A percentile compares a stretch with the other conserved stretches of the same genome.
Conservation (phyloP, 1,284 basidiomycete genomes). For the Abortiporus biennis region DNA sequence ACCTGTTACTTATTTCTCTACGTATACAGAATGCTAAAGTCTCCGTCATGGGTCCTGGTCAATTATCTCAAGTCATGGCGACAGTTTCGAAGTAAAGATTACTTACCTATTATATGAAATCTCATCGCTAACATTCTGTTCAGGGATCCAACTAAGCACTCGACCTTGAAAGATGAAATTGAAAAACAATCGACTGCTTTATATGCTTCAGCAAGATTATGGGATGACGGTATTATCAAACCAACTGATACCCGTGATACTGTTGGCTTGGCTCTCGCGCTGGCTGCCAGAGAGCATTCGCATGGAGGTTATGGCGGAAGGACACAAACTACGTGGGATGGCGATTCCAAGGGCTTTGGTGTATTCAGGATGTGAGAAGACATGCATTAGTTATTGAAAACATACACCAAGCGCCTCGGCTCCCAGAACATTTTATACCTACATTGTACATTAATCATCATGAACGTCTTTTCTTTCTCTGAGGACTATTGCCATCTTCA, state of each 20-base stretch:
- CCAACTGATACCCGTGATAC: conserved; percentile 89
- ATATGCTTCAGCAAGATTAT: conserved; percentile 85
- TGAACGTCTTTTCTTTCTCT: conserved; percentile 19
- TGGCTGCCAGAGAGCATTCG: conserved; percentile 49
- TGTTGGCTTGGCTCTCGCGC: conserved; percentile 77
- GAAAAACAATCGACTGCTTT: conserved; percentile 82
- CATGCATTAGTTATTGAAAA: too few species aligned
- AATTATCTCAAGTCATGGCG: conserved; percentile 90
- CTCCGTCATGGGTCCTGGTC: conserved; percentile 94
- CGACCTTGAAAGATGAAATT: conserved; percentile 72
- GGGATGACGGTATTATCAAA: conserved; percentile 94
- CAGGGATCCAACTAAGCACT: conserved; percentile 74
- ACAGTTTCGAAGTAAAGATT: conserved; percentile 71
- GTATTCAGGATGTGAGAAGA: conserved; percentile 80
- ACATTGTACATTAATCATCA: too few species aligned
- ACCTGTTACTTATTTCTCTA: conserved; percentile 12
- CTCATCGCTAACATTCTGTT: not conserved
- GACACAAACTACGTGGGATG: conserved; percentile 60
- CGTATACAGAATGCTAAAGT: conserved; percentile 77
- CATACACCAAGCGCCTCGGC: too few species aligned
- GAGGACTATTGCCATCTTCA: conserved; percentile 13
- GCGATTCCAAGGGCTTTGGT: conserved; percentile 72
- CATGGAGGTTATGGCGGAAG: conserved; percentile 13
- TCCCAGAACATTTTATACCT: too few species aligned
- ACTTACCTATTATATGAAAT: conserved; percentile 1